Conservation (phyloP, 371 early-diverging fungal genomes). For the Mortierella sp. region DNA sequence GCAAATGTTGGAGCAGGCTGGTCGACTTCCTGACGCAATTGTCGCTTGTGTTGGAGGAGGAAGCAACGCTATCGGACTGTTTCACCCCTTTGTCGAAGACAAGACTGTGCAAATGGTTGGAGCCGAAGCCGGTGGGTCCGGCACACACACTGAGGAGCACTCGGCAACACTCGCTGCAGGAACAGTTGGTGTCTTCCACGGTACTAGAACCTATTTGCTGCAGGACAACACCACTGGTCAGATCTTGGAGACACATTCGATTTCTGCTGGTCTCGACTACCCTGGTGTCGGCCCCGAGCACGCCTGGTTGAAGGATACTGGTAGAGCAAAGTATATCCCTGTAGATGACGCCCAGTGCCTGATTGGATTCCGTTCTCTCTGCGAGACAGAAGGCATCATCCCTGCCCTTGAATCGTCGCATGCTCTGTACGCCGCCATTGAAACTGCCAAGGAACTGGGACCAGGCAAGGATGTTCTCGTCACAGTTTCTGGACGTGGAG, state of each 20-base stretch:
- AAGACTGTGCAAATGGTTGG: conserved; percentile 85
- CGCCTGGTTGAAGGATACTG: conserved; percentile 88
- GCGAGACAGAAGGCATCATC: conserved; percentile 93
- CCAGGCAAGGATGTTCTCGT: conserved; percentile 88
- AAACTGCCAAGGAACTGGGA: conserved; percentile 81
- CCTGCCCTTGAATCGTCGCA: conserved; percentile 96
- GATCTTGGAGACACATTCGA: conserved; percentile 94
- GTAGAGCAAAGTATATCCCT: conserved; percentile 87
- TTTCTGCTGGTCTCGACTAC: conserved; percentile 96
- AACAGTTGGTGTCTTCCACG: conserved; percentile 95
- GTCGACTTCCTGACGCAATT: conserved; percentile 90
- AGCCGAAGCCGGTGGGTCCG: conserved; percentile 95
- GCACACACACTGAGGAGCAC: conserved; percentile 85
- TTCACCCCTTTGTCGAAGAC: conserved; percentile 93
- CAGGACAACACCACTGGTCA: conserved; percentile 92
- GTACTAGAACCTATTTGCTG: conserved; percentile 92
- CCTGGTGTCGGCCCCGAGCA: conserved; percentile 98
- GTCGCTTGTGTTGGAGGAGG: conserved; percentile 98
- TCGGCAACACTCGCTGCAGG: conserved; percentile 92
- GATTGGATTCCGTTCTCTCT: conserved; percentile 86
- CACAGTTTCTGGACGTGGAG: conserved; percentile 95
- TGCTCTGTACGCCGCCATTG: conserved; percentile 86
- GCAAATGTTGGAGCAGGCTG: conserved; percentile 84
- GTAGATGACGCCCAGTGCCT: conserved; percentile 90
- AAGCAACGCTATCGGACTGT: conserved; percentile 96